Evolutionary conservation across 495 filamentous ascomycete genomes (phyloP).

Genomic region (Delitschia confertaspora): DNA sequence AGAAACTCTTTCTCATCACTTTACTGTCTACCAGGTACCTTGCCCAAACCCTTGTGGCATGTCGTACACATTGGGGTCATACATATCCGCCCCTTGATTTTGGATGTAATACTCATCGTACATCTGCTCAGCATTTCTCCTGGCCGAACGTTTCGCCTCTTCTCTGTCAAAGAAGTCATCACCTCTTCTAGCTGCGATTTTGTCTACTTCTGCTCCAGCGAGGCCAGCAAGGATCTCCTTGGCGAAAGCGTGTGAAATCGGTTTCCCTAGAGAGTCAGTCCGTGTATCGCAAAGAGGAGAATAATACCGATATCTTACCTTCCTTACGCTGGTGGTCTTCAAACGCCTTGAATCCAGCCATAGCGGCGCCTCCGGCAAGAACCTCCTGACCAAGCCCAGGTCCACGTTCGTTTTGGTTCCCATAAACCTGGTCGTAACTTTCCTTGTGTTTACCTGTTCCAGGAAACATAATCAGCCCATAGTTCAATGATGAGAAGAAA

Average conservation of each 20-base stretch:
- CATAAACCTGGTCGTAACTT: slow-evolving; percentile 55
- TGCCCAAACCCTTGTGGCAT: slow-evolving; percentile 33
- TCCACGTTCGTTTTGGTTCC: slow-evolving; percentile 41
- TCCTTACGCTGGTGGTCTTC: slow-evolving; percentile 66
- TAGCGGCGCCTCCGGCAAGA: slow-evolving; percentile 65
- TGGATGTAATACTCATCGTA: slow-evolving; percentile 48
- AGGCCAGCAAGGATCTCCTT: slow-evolving; percentile 67
- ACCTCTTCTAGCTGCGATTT: slow-evolving; percentile 70
- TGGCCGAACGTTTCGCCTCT: slow-evolving; percentile 57
- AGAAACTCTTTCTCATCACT: no score
- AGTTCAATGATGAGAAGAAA: no score
- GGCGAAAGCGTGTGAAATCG: slow-evolving; percentile 62
- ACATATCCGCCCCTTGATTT: slow-evolving; percentile 37
- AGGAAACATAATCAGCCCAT: not conserved
- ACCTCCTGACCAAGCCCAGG: slow-evolving; percentile 63
- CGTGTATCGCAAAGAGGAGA: not conserved
- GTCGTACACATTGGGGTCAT: slow-evolving; percentile 38
- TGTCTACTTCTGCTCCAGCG: slow-evolving; percentile 68
- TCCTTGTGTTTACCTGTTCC: slow-evolving; percentile 33
- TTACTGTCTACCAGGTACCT: slow-evolving; percentile 18
- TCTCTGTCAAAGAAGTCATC: slow-evolving; percentile 59
- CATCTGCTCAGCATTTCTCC: slow-evolving; percentile 49
- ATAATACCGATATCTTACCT: slow-evolving; percentile 52
- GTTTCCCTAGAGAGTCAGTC: slow-evolving; percentile 45
- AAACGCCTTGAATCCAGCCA: slow-evolving; percentile 71